phyloP scores from a whole-genome alignment of 225 moss, liverwort and hornwort genomes.

The Sphagnum tenellum region DNA sequence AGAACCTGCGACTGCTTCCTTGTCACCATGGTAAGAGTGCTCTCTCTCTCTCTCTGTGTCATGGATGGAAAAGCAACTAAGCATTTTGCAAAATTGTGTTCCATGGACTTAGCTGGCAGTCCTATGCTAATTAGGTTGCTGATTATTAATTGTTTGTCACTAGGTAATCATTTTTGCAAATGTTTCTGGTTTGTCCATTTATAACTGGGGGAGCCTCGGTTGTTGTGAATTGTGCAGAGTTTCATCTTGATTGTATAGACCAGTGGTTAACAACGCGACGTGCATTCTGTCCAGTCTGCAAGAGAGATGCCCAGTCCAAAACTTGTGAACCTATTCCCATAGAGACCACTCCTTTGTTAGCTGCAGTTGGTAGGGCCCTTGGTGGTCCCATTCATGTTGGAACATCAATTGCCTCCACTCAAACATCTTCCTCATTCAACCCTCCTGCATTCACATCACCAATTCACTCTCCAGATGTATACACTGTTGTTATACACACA shows the following conservation, averaged over 20 bases:
- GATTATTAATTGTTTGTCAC: background rate
- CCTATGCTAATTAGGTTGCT: background rate
- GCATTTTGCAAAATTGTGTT: too few species aligned
- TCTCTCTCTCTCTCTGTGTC: background rate
- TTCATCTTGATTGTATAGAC: constrained; percentile 85
- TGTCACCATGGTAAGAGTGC: constrained; percentile 74
- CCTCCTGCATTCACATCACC: constrained; percentile 3
- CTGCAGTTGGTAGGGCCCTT: constrained; percentile 19
- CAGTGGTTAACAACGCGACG: constrained; percentile 92
- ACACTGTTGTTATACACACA: constrained; percentile 35
- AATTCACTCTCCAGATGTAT: constrained; percentile 26
- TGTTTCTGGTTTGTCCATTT: background rate
- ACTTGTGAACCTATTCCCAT: constrained; percentile 48
- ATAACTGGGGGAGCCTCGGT: background rate
- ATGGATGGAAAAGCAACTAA: background rate
- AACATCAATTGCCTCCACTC: constrained; percentile 34
- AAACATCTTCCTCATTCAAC: constrained; percentile 22
- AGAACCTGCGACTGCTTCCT: constrained; percentile 79
- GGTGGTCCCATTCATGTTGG: constrained; percentile 16
- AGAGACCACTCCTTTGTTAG: constrained; percentile 78
- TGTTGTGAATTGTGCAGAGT: constrained; percentile 46
- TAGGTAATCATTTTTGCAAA: background rate
- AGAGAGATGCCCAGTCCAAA: constrained; percentile 68
- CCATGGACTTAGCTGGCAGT: too few species aligned
- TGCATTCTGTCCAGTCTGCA: constrained; percentile 97